Conservation (phyloP, 257 asterid species). For the Solanum clarkiae region DNA sequence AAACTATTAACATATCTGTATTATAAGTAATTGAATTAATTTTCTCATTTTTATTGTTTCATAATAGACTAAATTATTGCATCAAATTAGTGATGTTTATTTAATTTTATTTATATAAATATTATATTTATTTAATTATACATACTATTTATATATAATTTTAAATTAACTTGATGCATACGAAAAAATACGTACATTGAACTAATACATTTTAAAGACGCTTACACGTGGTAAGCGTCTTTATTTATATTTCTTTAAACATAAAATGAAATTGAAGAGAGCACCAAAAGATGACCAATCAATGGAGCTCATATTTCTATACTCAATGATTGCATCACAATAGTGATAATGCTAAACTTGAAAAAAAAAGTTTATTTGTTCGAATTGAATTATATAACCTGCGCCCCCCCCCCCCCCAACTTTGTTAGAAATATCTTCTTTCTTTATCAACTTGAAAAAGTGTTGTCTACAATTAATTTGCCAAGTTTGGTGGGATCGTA, state of each 20-base stretch:
- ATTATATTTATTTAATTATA: too few species aligned
- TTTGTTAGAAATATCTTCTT: not conserved
- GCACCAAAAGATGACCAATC: not conserved
- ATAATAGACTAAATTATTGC: too few species aligned
- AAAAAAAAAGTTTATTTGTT: not conserved
- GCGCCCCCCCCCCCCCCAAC: too few species aligned
- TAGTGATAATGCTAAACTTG: not conserved
- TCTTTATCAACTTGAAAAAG: not conserved
- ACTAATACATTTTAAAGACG: too few species aligned
- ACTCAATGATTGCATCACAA: not conserved
- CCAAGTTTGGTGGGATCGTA: not conserved
- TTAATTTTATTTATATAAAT: too few species aligned
- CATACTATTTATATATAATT: too few species aligned
- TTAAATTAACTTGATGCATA: too few species aligned
- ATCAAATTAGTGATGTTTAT: too few species aligned
- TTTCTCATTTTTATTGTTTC: too few species aligned
- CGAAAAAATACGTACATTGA: too few species aligned
- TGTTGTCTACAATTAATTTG: not conserved
- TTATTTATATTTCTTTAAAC: not conserved
- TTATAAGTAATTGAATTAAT: too few species aligned
- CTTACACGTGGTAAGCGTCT: not conserved
- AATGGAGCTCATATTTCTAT: not conserved
- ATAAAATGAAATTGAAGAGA: not conserved
- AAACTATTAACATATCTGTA: too few species aligned
- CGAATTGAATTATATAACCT: not conserved